Base-by-base conservation (phyloP, 2,329 filamentous ascomycete genomes). In the Monilinia fructigena region DNA sequence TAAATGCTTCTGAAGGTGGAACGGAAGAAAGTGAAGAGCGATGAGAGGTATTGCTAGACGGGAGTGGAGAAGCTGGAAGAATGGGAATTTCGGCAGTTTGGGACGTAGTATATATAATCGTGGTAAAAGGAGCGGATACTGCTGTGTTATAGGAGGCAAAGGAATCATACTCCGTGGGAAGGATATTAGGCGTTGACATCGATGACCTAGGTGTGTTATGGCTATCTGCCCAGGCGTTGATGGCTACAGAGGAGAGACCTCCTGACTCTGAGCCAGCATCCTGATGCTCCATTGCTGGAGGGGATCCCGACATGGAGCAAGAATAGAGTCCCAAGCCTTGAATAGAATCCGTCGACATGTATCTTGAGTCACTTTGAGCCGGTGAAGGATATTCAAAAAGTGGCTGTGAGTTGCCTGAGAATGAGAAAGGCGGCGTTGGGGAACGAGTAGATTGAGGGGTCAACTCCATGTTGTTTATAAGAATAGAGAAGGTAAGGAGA, bases 161-260 rank as follows among this genome's bases (percentile, higher is more conserved):
- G 40, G 80, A 75, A 71, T 83, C 81, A 72, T 85, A 86, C 55
- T 84, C 83, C 47, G 80, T 74, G 45, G 82, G 78, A 66, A 84
- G 74, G 40, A 83, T 78, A 70, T 79, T 81, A 63, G 82, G 78
- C 68, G 71, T 73, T 35, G 73, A 68, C 38, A 73, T 71, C 40
- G 72, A 68, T 40, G 73, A 72, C 55, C 72, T 72, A 40, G 74
- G 67, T 52, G 70, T 69, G 50, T 67, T 69, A 59, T 67, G 70
- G 63, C 71, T 61, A n/a, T 70, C 70, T 66, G 71, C 68, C 74
- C 74, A 75, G 67, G 60, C 68, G 67, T 70, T 73, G 69, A 70
- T 70, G 55, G 70, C 68, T 31, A 47, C 28, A 59, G 71, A 68
- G 42, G 71, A 70, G 54, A 70, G 69, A 50, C 68, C 65, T 40